phyloP scores from a whole-genome alignment of 2,329 filamentous ascomycete species.

The Phaeomoniella chlamydospora region DNA sequence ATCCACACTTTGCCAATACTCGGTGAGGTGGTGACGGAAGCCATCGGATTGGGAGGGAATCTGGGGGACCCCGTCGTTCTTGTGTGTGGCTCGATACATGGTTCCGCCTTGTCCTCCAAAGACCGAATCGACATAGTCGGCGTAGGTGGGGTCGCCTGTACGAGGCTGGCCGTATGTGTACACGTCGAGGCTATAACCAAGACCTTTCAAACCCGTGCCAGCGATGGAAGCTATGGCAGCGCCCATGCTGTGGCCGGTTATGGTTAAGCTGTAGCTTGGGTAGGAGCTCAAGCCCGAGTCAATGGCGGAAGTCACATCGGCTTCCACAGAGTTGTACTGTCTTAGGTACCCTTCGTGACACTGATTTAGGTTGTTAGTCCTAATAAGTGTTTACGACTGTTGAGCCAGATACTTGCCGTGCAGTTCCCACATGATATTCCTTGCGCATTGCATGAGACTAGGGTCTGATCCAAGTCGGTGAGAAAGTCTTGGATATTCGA shows the following conservation, averaged over 20 bases:
- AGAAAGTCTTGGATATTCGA: neutral
- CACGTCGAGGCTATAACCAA: slow-evolving; percentile 35
- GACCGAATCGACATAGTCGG: slow-evolving; percentile 32
- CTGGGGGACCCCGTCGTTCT: slow-evolving; percentile 51
- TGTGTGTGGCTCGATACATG: slow-evolving; percentile 51
- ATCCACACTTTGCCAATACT: slow-evolving; percentile 40
- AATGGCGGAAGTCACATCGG: neutral
- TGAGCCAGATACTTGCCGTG: neutral
- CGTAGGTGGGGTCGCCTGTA: slow-evolving; percentile 43
- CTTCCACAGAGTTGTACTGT: neutral
- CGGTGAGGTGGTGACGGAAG: slow-evolving; percentile 53
- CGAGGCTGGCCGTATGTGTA: slow-evolving; percentile 57
- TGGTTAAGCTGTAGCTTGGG: neutral
- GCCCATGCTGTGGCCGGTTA: slow-evolving; percentile 52
- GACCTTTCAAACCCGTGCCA: slow-evolving; percentile 38
- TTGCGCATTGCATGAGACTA: neutral
- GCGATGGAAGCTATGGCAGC: slow-evolving; percentile 49
- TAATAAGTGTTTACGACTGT: neutral
- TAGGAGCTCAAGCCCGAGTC: neutral
- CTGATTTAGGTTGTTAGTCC: neutral
- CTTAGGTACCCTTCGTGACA: neutral
- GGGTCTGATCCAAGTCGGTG: slow-evolving; percentile 1
- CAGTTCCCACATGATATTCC: neutral
- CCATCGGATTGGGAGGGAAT: slow-evolving; percentile 47
- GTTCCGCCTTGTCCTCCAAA: slow-evolving; percentile 28